Conservation (phyloP, 2,329 filamentous ascomycete species). For the Karstenula rhodostoma region DNA sequence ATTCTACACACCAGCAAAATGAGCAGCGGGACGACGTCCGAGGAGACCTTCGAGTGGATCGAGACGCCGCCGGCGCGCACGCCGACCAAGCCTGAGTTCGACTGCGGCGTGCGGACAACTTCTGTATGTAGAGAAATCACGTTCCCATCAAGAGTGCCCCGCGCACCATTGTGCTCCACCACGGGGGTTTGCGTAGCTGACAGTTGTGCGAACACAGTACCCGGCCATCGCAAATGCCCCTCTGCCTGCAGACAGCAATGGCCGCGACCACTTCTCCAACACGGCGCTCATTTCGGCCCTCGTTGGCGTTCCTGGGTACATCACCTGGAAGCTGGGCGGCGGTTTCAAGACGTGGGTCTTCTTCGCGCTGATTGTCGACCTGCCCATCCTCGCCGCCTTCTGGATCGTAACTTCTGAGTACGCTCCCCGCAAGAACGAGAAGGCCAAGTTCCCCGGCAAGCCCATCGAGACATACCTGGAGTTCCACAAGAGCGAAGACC, state of each 20-base stretch:
- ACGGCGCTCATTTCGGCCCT: constrained; percentile 75
- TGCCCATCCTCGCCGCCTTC: constrained; percentile 82
- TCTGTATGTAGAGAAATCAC: constrained; percentile 59
- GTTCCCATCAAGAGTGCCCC: constrained; percentile 25
- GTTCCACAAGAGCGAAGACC: constrained; percentile 72
- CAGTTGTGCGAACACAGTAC: constrained; percentile 63
- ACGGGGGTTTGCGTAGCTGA: constrained; percentile 30
- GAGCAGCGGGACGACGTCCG: constrained; percentile 50
- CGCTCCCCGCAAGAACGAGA: constrained; percentile 91
- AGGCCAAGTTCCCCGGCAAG: constrained; percentile 83
- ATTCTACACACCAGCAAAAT: constrained; percentile 43
- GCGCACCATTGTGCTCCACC: constrained; percentile 43
- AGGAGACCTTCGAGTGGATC: constrained; percentile 71
- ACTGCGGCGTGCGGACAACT: constrained; percentile 69
- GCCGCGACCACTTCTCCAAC: constrained; percentile 89
- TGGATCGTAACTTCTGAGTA: constrained; percentile 83
- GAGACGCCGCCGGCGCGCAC: constrained; percentile 66
- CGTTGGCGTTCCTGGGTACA: constrained; percentile 75
- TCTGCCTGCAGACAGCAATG: constrained; percentile 86
- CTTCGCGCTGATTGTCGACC: constrained; percentile 78
- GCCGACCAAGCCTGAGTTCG: constrained; percentile 59
- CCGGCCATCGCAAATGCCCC: constrained; percentile 93
- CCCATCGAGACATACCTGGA: constrained; percentile 90
- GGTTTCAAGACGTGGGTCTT: constrained; percentile 88
- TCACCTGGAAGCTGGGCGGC: constrained; percentile 83